These are phyloP conservation scores for Alectoria sarmentosa DNA, from an alignment of 495 filamentous ascomycete species.

Conservation along the genomic window DNA sequence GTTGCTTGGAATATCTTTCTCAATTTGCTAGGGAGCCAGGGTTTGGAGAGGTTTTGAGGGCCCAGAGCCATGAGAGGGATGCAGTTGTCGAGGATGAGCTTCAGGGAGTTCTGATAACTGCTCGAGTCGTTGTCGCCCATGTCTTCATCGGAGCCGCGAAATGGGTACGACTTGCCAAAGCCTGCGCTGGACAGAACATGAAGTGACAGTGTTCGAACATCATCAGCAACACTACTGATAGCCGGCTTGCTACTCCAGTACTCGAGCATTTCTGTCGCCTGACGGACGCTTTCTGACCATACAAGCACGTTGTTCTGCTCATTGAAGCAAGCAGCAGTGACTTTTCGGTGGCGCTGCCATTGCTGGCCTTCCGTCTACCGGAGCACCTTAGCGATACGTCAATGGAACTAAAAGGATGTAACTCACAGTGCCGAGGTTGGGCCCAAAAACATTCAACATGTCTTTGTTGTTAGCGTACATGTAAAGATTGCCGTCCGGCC, in stretches of 20 bases:
- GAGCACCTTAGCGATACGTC: slow-evolving; percentile 2
- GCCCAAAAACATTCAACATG: not conserved
- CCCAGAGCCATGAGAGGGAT: not conserved
- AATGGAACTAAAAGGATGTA: slow-evolving; percentile 6
- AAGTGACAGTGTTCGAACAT: slow-evolving; percentile 32
- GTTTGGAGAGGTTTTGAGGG: not conserved
- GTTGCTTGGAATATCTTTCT: not conserved
- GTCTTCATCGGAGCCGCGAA: slow-evolving; percentile 27
- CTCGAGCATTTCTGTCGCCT: slow-evolving; percentile 34
- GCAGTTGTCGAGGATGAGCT: slow-evolving; percentile 17
- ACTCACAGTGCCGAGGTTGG: not conserved
- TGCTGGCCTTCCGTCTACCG: slow-evolving; percentile 31
- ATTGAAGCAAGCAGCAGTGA: slow-evolving; percentile 37
- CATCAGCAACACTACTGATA: slow-evolving; percentile 28
- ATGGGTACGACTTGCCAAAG: slow-evolving; percentile 33
- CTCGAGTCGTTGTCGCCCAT: slow-evolving; percentile 13
- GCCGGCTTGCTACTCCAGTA: slow-evolving; percentile 29
- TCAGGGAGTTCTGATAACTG: slow-evolving; percentile 28
- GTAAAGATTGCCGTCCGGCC: too few species aligned
- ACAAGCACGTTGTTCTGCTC: slow-evolving; percentile 38
- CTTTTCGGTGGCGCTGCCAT: slow-evolving; percentile 38
- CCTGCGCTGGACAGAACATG: slow-evolving; percentile 33
- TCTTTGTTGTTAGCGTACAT: too few species aligned
- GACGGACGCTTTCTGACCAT: slow-evolving; percentile 36
- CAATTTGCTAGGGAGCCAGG: not conserved